A percentile compares a stretch with the other conserved stretches of the same genome.
Evolutionary conservation across 2,329 filamentous ascomycete genomes (phyloP).

Genomic region (Aspergillus proliferans): DNA sequence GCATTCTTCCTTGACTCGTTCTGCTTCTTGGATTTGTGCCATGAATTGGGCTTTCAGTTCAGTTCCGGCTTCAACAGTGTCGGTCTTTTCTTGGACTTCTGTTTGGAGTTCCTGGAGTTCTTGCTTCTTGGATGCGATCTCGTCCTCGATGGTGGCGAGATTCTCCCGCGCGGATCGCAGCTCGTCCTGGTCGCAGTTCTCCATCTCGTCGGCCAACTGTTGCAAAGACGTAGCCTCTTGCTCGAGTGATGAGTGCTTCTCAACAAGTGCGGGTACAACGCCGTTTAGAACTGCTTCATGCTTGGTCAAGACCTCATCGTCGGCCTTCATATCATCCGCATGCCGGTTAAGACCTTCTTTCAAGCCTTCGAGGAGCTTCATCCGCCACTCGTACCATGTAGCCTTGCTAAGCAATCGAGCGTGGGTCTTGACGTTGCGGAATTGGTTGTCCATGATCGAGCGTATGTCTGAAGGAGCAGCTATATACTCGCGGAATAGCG

Average conservation of each 20-base stretch:
- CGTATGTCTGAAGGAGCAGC: conserved; percentile 77
- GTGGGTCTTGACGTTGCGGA: conserved; percentile 94
- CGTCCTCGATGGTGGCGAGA: conserved; percentile 58
- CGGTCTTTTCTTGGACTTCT: conserved; percentile 62
- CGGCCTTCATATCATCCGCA: conserved; percentile 66
- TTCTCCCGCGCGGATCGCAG: conserved; percentile 66
- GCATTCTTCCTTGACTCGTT: conserved; percentile 78
- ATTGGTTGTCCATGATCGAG: conserved; percentile 86
- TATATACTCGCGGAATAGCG: conserved; percentile 86
- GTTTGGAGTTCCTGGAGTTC: conserved; percentile 61
- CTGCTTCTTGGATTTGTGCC: conserved; percentile 72
- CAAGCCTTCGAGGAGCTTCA: conserved; percentile 75
- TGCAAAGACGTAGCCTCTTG: conserved; percentile 63
- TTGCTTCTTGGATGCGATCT: conserved; percentile 63
- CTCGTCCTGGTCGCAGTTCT: conserved; percentile 68
- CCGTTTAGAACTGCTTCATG: conserved; percentile 64
- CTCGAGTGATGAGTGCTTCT: conserved; percentile 57
- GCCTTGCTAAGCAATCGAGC: conserved; percentile 85
- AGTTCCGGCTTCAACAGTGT: conserved; percentile 55
- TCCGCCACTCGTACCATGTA: conserved; percentile 98
- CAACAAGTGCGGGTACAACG: conserved; percentile 59
- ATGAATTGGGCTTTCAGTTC: conserved; percentile 64
- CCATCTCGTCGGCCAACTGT: conserved; percentile 57
- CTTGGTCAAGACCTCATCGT: conserved; percentile 60
- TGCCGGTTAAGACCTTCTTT: conserved; percentile 74